Base-by-base conservation (phyloP, 371 early-diverging fungal genomes). In the Mortierella sp. region DNA sequence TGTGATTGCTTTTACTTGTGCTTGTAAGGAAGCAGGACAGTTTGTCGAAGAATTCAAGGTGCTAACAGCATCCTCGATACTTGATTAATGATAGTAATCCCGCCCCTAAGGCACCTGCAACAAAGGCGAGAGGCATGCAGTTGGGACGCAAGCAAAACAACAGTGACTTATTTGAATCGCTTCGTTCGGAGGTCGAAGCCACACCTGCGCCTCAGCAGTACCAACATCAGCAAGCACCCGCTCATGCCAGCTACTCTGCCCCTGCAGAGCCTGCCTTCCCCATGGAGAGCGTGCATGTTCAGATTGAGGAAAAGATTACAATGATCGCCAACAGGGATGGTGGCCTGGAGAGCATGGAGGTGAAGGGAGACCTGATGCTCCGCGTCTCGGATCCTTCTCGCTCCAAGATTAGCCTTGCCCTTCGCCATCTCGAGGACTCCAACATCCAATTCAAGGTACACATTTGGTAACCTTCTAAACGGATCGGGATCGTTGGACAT, bases 101-200 rank as follows among this genome's bases (percentile, higher is more conserved):
- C 60, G 82, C 83, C 54, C 84, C 82, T 55, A 89, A 89, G 70
- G 78, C 89, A 70, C 84, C 91, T 38, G 78, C 89, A 14, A 90
- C 95, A 70, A 92, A 91, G 85, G 94, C 94, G 26, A 93, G 94
- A 74, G 99, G 99, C 71, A 98, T 98, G 99, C 95, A 97, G 88
- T 91, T 98, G 21, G 98, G 99, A 45, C 93, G 95, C 72, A 98
- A 98, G 85, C 92, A 94, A 38, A 96, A 95, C 84, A 92, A 94
- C 58, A 91, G 92, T 19, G 94, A 95, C 83, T 82, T 96, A n/a
- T 91, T 96, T 80, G 97, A 96, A 72, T 95, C 94, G n/a, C 92
- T 98, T 88, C 95, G 95, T 80, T 91, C 93, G 21, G 97, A 97
- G 73, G 96, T 93, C 6, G 94, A 88, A 48, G 78, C 81, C 28